These are phyloP conservation scores for Peronospora farinosa DNA, from an alignment of 352 stramenopile species.

Conservation along the genomic window DNA sequence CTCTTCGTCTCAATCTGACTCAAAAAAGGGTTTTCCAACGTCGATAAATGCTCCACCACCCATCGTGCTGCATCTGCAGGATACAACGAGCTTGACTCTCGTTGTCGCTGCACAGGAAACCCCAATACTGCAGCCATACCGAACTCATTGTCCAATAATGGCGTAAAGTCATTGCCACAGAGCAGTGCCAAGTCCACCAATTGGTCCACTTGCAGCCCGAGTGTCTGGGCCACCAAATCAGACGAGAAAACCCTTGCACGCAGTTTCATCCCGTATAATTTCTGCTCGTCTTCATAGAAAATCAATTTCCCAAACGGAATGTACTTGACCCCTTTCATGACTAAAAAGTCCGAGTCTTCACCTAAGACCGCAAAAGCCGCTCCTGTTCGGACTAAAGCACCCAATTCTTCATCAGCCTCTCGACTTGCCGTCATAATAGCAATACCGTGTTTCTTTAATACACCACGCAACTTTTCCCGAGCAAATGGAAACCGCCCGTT, in stretches of 20 bases:
- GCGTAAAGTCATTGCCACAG: slow-evolving; percentile 86
- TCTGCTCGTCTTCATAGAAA: slow-evolving; percentile 17
- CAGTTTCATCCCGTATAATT: slow-evolving; percentile 22
- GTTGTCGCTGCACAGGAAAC: slow-evolving; percentile 48
- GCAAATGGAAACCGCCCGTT: slow-evolving; percentile 77
- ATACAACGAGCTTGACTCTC: slow-evolving; percentile 31
- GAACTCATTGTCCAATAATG: slow-evolving; percentile 59
- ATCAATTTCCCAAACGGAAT: slow-evolving; percentile 60
- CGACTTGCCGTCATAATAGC: slow-evolving; percentile 44
- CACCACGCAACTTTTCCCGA: slow-evolving; percentile 53
- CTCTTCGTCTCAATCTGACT: slow-evolving; percentile 36
- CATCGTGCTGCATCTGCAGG: slow-evolving; percentile 48
- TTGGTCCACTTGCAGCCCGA: slow-evolving; percentile 54
- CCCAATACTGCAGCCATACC: slow-evolving; percentile 39
- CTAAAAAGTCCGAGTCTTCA: slow-evolving; percentile 87
- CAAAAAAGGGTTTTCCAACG: slow-evolving; percentile 57
- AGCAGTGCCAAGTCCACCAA: slow-evolving; percentile 83
- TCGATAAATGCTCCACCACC: slow-evolving; percentile 44
- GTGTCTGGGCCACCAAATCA: slow-evolving; percentile 45
- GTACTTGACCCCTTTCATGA: slow-evolving; percentile 77
- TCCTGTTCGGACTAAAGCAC: slow-evolving; percentile 46
- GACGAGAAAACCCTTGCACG: slow-evolving; percentile 70
- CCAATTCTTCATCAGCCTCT: slow-evolving; percentile 78
- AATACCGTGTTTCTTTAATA: slow-evolving; percentile 48
- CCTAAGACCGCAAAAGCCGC: slow-evolving; percentile 59